These are phyloP conservation scores for Erythrophleum ivorense DNA, from an alignment of 331 rosid genomes.

Conservation along the genomic window DNA sequence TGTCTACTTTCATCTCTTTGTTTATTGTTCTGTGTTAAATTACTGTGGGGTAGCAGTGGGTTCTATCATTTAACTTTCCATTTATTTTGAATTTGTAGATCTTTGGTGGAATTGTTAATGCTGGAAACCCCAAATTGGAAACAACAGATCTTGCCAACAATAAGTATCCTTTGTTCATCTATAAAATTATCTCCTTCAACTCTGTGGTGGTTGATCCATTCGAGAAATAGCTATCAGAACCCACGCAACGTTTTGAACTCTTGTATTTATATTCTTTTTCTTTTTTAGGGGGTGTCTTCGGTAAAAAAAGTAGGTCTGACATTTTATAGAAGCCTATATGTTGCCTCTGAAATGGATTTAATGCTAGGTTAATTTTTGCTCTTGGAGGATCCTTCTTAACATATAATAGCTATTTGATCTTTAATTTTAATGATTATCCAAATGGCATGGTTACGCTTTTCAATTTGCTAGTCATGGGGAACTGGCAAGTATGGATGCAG, in stretches of 20 bases:
- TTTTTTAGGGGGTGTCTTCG: too few species aligned
- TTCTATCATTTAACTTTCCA: not conserved
- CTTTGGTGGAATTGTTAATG: conserved; percentile 90
- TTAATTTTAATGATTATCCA: conserved; percentile 94
- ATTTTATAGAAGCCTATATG: not conserved
- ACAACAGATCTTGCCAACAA: conserved; percentile 67
- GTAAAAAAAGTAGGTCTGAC: too few species aligned
- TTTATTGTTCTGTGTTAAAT: not conserved
- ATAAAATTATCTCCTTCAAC: conserved; percentile 26
- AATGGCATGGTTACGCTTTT: conserved; percentile 99
- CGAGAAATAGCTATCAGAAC: not conserved
- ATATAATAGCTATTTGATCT: conserved; percentile 74
- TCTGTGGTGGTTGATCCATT: conserved; percentile 28
- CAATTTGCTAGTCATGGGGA: conserved; percentile 86
- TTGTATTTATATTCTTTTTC: too few species aligned
- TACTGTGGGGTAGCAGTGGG: not conserved
- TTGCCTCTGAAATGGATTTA: conserved; percentile 33
- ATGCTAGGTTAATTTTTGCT: conserved; percentile 31
- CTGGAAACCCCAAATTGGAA: conserved; percentile 76
- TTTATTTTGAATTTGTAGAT: conserved; percentile 51
- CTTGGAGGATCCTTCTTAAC: conserved; percentile 66
- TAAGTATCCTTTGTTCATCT: conserved; percentile 81
- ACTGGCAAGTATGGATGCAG: conserved; percentile 86
- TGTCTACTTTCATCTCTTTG: not conserved
- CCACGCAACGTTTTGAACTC: not conserved